Evolutionary conservation across 768 basidiomycete species (phyloP), one percentile per base, ranked within the genome.

Genomic region (Pisolithus marmoratus): DNA sequence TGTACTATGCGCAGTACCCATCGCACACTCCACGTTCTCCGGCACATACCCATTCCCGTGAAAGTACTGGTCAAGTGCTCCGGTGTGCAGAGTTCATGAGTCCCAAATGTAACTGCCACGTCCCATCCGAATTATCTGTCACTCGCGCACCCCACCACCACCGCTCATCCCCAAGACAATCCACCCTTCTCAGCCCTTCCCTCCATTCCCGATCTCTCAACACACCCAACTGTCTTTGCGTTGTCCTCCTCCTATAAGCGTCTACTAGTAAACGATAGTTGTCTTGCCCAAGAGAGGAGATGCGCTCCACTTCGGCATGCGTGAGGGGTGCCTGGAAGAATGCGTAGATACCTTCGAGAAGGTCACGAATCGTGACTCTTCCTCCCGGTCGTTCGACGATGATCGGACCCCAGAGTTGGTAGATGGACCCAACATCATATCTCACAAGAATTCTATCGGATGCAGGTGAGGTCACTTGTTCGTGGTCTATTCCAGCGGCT

Each of bases 371-470:
- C 12, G 74, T 76, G 24, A 78, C 65, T 26, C 23, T 27, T 1
- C 53, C 46, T 12, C 60, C 54, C 4, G 23, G 44, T 11, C 56
- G 68, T 9, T 73, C 59, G 46, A 82, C 58, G 37, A 72, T 53
- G 51, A 84, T 73, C 1, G 77, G 76, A 2, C 79, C 78, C 83
- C 85, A 75, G 38, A 66, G 60, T 4, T 56, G 56, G 4, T 59
- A 56, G 61, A 65, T 57, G 52, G 56, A 24, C 9, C 57, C 62
- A 12, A 55, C 36, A 31, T 62, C 60, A 42, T 64, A 63, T 4
- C 53, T 51, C 14, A 73, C 61, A 15, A 60, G 38, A 46, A 72
- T 23, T 11, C 26, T 60, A 4, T 53, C 41, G 1, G 59, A 54
- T 0, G 56, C 41, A 19, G 65, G 66, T 15, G 57, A 38, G 7